phyloP scores from a whole-genome alignment of 2,329 filamentous ascomycete genomes.

The Fusarium mundagurra region DNA sequence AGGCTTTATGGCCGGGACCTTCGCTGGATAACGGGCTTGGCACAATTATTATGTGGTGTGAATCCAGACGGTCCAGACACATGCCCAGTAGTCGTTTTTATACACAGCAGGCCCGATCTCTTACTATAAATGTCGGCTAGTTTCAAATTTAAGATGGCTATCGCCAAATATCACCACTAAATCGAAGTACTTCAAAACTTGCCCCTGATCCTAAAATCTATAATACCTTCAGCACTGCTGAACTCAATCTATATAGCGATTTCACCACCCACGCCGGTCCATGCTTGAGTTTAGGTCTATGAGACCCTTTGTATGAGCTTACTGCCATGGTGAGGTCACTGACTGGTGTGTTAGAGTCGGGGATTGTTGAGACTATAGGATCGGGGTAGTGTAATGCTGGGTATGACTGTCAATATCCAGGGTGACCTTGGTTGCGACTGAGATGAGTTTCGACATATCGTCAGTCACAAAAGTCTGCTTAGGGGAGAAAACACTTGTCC shows the following conservation, averaged over 20 bases:
- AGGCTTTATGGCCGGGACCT: no score
- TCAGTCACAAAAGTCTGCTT: not conserved
- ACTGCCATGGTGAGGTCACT: not conserved
- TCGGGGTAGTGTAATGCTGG: not conserved
- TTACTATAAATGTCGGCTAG: no score
- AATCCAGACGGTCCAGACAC: no score
- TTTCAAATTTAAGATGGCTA: no score
- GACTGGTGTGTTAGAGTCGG: not conserved
- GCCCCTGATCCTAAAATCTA: not conserved
- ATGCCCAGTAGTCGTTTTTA: no score
- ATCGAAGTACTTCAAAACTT: no score
- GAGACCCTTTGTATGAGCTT: not conserved
- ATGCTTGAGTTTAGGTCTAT: not conserved
- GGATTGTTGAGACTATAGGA: not conserved
- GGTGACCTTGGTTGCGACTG: not conserved
- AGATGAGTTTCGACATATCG: not conserved
- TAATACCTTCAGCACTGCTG: not conserved
- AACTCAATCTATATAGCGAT: not conserved
- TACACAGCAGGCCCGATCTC: no score
- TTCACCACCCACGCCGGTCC: not conserved
- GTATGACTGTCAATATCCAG: not conserved
- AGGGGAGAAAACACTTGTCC: not conserved
- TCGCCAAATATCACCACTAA: no score
- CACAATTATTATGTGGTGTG: no score
- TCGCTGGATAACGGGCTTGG: no score